Evolutionary conservation across 345 rosid species (phyloP), one percentile per base, ranked within the genome.

Genomic region (Kernera saxatilis): DNA sequence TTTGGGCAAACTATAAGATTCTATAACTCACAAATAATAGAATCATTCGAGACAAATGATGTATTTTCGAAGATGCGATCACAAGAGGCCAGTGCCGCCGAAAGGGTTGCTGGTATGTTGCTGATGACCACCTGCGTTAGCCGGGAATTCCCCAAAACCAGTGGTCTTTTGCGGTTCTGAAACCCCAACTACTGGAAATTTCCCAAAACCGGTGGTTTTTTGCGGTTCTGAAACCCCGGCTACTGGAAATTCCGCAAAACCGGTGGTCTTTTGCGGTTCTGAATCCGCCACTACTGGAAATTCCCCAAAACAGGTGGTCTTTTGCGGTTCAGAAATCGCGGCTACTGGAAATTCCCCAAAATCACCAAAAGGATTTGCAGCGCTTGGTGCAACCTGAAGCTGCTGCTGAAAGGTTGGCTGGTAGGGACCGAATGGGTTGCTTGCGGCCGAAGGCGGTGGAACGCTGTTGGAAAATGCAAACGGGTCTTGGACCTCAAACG

Each of bases 281-380:
- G 67, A 37, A 45, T 46, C 58, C 2, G 45, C 5, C 1, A 21
- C 11, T 8, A n/a, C 72, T 2, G 43, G 62, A 9, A 48, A 26
- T 36, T n/a, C 40, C 3, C 29, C 66, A 48, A 33, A 46, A 59
- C 8, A 5, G 40, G 12, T 11, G 4, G 49, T 58, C 15, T 17
- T 70, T 13, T 25, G 59, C 2, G 50, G 50, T 18, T 25, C 13
- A 15, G 66, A 32, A 69, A 26, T 39, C 8, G 41, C 3, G 8
- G 78, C 76, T 4, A 36, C 57, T 0, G 88, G 84, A 58, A 78
- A 82, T 5, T 59, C 57, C n/a, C 10, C 77, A 55, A 65, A 27
- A 72, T 93, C 96, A 19, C 93, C 93, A 46, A 90, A 93, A 35
- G 98, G 98, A 80, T 93, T 93, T 49, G 91, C 37, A 6, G 84